phyloP scores from a whole-genome alignment of 1,284 basidiomycete species.

The Tetrapyrgos nigripes region DNA sequence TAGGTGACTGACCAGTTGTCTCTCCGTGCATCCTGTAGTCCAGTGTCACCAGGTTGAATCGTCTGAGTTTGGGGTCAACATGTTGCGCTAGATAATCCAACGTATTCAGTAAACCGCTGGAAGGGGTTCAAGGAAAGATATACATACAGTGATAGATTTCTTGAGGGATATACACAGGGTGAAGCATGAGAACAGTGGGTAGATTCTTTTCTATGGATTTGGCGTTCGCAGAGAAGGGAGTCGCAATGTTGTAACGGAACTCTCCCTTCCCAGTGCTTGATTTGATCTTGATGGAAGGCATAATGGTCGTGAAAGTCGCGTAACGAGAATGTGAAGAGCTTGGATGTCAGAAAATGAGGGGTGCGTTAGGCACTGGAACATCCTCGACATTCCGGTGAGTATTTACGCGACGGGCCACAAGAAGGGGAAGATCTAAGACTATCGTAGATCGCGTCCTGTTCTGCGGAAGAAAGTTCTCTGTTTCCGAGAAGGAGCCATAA shows the following conservation, averaged over 20 bases:
- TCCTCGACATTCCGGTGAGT: too few species aligned
- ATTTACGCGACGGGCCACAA: too few species aligned
- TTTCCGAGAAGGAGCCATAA: too few species aligned
- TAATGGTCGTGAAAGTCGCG: background rate
- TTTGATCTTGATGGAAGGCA: conserved; percentile 14
- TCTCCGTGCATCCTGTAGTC: conserved; percentile 19
- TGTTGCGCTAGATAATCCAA: conserved; percentile 15
- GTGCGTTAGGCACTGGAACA: too few species aligned
- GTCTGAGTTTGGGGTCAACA: conserved; percentile 13
- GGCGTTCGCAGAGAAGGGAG: conserved; percentile 11
- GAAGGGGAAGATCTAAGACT: too few species aligned
- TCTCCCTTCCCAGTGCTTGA: conserved; percentile 11
- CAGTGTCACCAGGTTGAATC: conserved; percentile 20
- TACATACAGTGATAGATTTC: conserved; percentile 16
- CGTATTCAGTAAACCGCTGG: background rate
- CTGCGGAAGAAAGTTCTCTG: too few species aligned
- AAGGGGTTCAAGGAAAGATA: background rate
- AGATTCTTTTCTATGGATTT: conserved; percentile 6
- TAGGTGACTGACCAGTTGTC: conserved; percentile 10
- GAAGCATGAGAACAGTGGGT: conserved; percentile 22
- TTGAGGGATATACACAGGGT: conserved; percentile 15
- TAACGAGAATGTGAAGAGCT: too few species aligned
- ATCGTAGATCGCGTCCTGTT: too few species aligned
- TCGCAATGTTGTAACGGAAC: conserved; percentile 19
- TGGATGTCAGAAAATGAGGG: too few species aligned